Conservation (phyloP, 2,329 filamentous ascomycete genomes). For the Neobulgaria alba region DNA sequence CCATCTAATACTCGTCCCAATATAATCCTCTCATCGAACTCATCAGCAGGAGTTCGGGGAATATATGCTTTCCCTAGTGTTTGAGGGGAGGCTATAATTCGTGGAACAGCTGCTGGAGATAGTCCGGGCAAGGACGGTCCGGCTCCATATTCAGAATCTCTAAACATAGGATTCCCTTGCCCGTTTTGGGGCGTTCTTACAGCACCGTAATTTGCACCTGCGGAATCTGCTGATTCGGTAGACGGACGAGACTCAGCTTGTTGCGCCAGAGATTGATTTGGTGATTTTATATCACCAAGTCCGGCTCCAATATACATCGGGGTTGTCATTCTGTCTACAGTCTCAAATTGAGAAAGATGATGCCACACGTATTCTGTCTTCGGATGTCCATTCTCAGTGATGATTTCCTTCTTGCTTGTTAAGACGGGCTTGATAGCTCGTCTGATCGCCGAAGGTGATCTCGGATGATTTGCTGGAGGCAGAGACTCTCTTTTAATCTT, state of each 20-base stretch:
- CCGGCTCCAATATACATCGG: constrained; percentile 14
- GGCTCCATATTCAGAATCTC: neutral
- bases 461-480: constrained; percentile 1
- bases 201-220: neutral
- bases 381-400: constrained; percentile 17
- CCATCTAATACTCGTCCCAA: neutral
- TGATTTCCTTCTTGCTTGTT: constrained; percentile 19
- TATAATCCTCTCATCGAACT: neutral
- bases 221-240: neutral
- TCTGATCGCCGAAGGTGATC: constrained; percentile 1
- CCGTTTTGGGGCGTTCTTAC: neutral
- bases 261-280: neutral
- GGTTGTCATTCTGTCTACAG: constrained; percentile 8
- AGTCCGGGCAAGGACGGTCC: neutral
- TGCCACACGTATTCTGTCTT: constrained; percentile 24
- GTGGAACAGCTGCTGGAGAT: no score
- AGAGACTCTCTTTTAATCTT: neutral
- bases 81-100: neutral
- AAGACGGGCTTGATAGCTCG: constrained; percentile 15
- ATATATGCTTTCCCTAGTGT: no score
- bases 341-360: constrained; percentile 22
- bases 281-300: constrained; percentile 6
- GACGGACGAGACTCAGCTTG: neutral
- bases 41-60: neutral
- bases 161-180: neutral